Evolutionary conservation across 805 yeast species (phyloP), one percentile per base, ranked within the genome.

Genomic region (Monosporozyma yasuniensis): DNA sequence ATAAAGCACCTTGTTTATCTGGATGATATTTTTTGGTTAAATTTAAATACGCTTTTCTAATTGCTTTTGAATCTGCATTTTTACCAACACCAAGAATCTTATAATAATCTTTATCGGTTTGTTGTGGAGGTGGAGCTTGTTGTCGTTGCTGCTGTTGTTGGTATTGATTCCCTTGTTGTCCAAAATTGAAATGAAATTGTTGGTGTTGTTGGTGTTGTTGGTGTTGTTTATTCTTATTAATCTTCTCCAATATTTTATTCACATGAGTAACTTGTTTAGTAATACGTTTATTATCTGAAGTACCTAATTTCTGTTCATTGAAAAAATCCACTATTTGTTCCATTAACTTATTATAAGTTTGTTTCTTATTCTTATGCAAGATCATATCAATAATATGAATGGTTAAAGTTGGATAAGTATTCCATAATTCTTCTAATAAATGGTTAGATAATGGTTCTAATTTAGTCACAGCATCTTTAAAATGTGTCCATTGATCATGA

Each of bases 21-120:
- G 99, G 99, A 63, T 91, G 99, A 65, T 77, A 87, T 61, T 81
- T 81, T 60, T 84, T 83, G 34, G 93, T 84, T 60, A 83, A 77
- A 7, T 80, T 73, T 51, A 96, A 73, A 68, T 89, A 84, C 0
- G 95, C 95, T 64, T 80, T 83, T 59, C 84, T 87, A 53, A 91
- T 83, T 7, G 85, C 83, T 51, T 76, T 75, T 1, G 79, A 81
- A 50, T 78, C 80, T 0, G 97, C 95, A 53, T 77, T 77, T 50
- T 74, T 71, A 0, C 80, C 56, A 5, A 91, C 75, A 12, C 82
- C 95, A 16, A 91, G 68, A 3, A 85, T 74, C 60, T 87, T 86
- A 66, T 91, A 91, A 61, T 86, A 87, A 60, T 91, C 96, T 53
- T 79, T 79, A 46, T 74, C 67, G 8, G 72, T 64, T 3, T 56